phyloP scores from a whole-genome alignment of 2,329 filamentous ascomycete species.

The Microsporum ferrugineum region DNA sequence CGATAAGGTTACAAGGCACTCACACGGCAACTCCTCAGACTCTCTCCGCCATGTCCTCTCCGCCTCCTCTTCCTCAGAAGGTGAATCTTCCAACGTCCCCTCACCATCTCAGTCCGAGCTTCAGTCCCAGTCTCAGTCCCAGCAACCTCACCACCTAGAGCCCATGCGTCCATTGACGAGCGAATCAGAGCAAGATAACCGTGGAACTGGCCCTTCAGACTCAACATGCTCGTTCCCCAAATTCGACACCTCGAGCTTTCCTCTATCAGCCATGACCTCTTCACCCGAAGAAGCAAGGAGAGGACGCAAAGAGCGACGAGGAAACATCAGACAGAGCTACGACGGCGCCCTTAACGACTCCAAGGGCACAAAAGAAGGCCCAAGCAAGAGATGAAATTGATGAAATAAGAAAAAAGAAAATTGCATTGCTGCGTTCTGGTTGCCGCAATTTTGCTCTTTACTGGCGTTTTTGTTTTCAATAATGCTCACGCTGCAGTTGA shows the following conservation, averaged over 20 bases:
- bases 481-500: neutral
- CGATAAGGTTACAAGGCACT: neutral
- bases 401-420: neutral
- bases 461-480: neutral
- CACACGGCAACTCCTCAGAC: neutral
- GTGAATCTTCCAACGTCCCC: neutral
- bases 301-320: neutral
- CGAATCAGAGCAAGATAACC: neutral
- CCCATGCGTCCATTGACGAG: neutral
- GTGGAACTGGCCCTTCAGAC: neutral
- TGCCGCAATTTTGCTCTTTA: neutral
- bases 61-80: neutral
- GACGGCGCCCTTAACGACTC: neutral
- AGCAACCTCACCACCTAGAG: neutral
- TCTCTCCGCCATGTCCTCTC: constrained; percentile 2
- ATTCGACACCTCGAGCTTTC: neutral
- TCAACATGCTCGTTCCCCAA: constrained; percentile 1
- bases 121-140: neutral
- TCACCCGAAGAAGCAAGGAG: neutral
- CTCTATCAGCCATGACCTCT: neutral
- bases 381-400: neutral
- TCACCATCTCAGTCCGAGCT: neutral
- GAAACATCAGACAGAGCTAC: neutral
- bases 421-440: neutral
- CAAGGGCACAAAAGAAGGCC: neutral